Conservation (phyloP, 2,329 filamentous ascomycete genomes). For the Trichoderma afroharzianum region DNA sequence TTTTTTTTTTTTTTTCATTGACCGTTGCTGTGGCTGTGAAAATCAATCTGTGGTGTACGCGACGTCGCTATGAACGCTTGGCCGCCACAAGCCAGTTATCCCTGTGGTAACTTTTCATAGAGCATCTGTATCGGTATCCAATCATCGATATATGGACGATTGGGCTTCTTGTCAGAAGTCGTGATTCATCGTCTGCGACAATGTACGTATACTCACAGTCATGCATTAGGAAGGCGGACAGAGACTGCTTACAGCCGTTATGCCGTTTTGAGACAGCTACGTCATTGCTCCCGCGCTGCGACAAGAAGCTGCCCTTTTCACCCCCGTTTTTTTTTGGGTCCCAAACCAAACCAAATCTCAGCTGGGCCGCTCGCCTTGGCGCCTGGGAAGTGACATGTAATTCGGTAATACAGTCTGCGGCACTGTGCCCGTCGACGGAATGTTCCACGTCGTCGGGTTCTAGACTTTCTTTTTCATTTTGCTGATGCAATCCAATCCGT, state of each 20-base stretch:
- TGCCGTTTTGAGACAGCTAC: background rate
- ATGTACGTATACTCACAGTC: background rate
- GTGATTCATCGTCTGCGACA: background rate
- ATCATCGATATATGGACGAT: background rate
- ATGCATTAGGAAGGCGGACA: background rate
- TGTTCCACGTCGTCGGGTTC: background rate
- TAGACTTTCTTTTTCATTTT: background rate
- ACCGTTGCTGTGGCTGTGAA: background rate
- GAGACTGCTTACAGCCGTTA: constrained; percentile 5
- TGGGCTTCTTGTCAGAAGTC: background rate
- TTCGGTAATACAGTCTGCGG: background rate
- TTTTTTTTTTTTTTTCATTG: background rate
- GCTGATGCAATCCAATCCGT: background rate
- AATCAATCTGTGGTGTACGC: background rate
- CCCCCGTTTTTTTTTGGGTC: background rate
- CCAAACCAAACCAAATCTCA: background rate
- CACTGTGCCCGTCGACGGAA: background rate
- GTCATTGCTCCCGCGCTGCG: background rate
- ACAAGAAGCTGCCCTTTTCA: constrained; percentile 8
- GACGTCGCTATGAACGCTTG: too few relatives aligned
- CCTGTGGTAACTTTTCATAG: too few relatives aligned
- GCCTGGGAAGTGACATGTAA: background rate
- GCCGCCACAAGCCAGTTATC: too few relatives aligned
- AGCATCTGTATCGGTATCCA: background rate
- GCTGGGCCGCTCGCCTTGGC: constrained; percentile 10